Evolutionary conservation across 345 rosid species (phyloP), one percentile per base, ranked within the genome.

Genomic region (Theobroma cacao): DNA sequence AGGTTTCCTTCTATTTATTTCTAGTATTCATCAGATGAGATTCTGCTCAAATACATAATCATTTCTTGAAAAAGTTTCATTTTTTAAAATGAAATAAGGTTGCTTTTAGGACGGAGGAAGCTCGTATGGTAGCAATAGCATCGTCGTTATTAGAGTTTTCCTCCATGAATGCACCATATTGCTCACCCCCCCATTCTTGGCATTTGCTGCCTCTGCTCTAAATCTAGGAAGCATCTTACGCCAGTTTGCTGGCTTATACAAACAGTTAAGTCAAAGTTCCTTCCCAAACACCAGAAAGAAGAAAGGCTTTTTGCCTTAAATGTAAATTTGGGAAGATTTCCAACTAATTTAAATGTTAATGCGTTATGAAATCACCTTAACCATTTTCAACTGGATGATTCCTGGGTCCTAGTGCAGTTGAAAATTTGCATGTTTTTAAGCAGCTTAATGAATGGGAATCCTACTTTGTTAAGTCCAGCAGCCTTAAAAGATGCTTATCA

Each of bases 1-100:
- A 85, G 98, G 98, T 87, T 38, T 65, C 53, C 31, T 15, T 74
- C 22, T 22, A 18, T 41, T 61, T 50, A 5, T 33, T 47, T 66
- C 50, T 40, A n/a, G n/a, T 52, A 14, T 68, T 68, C 56, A 17
- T 26, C 73, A 12, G 2, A 2, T 30, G 7, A 43, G 38, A 26
- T 68, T 47, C 40, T 70, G 28, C 36, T 68, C 30, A 12, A 12
- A 40, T 40, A 40, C 31, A 18, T 1, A 18, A 14, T 47, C 2
- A 1, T 13, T 47, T 3, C 3, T 12, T 26, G 65, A 38, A 48
- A 30, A 17, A 5, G 30, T 48, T 30, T 70, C 17, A n/a, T n/a
- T 10, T 47, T 10, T 31, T 9, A 71, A 30, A 38, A 30, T 18
- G 41, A 48, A 36, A 50, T 48, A 31, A 50, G 28, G 10, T 31